A percentile compares a stretch with the other conserved stretches of the same genome.
Evolutionary conservation across 345 rosid species (phyloP).

Genomic region (Heritiera fomes): DNA sequence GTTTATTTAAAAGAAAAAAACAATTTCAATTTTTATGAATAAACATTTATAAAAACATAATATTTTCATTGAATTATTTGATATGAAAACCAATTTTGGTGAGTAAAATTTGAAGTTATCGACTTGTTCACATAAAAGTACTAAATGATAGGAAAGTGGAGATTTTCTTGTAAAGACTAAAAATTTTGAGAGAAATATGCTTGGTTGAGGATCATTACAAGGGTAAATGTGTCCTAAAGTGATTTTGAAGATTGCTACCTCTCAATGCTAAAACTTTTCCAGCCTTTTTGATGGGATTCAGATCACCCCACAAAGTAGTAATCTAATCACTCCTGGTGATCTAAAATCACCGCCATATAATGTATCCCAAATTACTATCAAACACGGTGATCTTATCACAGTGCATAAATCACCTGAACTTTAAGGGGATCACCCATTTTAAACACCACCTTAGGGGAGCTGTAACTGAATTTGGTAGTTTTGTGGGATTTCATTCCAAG

Average conservation of each 20-base stretch:
- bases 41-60: too few species aligned
- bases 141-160: neutral
- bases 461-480: neutral
- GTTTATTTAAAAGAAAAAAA: neutral
- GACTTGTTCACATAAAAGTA: neutral
- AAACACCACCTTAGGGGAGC: neutral
- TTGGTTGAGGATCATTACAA: too few species aligned
- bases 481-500: neutral
- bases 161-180: neutral
- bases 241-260: neutral
- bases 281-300: neutral
- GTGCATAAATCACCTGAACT: neutral
- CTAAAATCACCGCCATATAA: neutral
- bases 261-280: neutral
- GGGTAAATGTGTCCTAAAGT: neutral
- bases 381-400: neutral
- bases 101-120: neutral
- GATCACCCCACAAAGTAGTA: neutral
- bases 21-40: too few species aligned
- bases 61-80: neutral
- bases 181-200: neutral
- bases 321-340: neutral
- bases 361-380: neutral
- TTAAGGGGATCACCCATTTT: neutral
- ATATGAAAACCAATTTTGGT: neutral